Conservation (phyloP, 352 stramenopile genomes). For the Globisporangium lucens region DNA sequence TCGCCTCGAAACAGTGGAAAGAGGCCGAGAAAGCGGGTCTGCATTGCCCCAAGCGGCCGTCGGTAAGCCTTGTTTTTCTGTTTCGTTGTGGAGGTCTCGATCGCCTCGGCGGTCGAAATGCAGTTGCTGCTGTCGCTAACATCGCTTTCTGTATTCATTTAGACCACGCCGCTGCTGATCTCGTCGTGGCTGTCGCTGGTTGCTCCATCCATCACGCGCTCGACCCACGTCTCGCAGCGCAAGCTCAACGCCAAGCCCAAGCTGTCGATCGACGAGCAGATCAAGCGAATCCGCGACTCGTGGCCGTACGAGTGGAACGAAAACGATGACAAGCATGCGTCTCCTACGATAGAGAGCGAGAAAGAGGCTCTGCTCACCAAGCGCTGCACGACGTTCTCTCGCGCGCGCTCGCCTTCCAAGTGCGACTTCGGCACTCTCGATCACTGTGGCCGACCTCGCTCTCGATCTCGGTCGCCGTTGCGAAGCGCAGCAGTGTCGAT, state of each 20-base stretch:
- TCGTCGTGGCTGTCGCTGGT: slow-evolving; percentile 21
- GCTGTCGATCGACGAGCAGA: slow-evolving; percentile 33
- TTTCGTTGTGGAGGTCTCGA: background rate
- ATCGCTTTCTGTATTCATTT: background rate
- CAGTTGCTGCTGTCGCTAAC: background rate
- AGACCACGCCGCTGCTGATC: slow-evolving; percentile 11
- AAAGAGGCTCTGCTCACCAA: slow-evolving; percentile 16
- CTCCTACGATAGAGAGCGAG: slow-evolving; percentile 9
- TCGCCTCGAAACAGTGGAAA: slow-evolving; percentile 54
- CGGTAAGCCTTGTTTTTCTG: slow-evolving; percentile 17
- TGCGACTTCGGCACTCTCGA: background rate
- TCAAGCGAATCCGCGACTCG: slow-evolving; percentile 58
- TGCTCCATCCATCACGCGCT: slow-evolving; percentile 54
- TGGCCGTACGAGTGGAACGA: slow-evolving; percentile 68
- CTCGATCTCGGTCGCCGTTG: slow-evolving; percentile 10
- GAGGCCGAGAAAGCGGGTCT: slow-evolving; percentile 42
- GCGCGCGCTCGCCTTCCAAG: slow-evolving; percentile 16
- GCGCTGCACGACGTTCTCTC: slow-evolving; percentile 28
- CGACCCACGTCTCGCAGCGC: slow-evolving; percentile 41
- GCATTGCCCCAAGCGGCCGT: slow-evolving; percentile 22
- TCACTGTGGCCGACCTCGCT: background rate
- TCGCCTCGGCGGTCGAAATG: background rate
- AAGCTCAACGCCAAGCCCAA: slow-evolving; percentile 18
- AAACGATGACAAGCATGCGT: background rate
- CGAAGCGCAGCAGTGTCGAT: slow-evolving; percentile 4